Evolutionary conservation across 257 asterid genomes (phyloP).

Genomic region (Buddleja alternifolia): DNA sequence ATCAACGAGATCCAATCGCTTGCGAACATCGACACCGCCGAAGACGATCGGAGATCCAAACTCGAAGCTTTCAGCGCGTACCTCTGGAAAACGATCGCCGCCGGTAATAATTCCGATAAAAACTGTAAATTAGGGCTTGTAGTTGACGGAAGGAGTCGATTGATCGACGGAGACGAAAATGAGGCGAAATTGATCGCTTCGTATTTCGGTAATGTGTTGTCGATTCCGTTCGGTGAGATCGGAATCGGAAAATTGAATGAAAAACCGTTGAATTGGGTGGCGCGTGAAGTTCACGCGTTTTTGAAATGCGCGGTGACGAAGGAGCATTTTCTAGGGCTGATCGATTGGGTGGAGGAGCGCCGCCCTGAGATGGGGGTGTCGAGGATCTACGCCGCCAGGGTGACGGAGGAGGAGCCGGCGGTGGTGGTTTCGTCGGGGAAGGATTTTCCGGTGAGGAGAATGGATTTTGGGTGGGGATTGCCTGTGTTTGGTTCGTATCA

Average conservation of each 20-base stretch:
- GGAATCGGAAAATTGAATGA: constrained; percentile 40
- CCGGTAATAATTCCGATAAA: constrained; percentile 22
- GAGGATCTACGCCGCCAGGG: constrained; percentile 45
- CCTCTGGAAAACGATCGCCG: constrained; percentile 62
- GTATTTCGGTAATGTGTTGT: constrained; percentile 68
- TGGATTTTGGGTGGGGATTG: constrained; percentile 73
- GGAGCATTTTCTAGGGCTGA: constrained; percentile 73
- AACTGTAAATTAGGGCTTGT: constrained; percentile 59
- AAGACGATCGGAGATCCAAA: constrained; percentile 38
- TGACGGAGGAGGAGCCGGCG: constrained; percentile 52
- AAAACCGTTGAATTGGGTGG: constrained; percentile 46
- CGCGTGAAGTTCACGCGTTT: constrained; percentile 51
- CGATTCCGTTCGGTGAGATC: constrained; percentile 66
- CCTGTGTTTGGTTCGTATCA: constrained; percentile 65
- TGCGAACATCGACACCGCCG: constrained; percentile 38
- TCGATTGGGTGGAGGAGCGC: constrained; percentile 75
- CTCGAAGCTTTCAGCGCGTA: constrained; percentile 67
- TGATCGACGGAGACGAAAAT: constrained; percentile 32
- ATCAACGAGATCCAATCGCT: constrained; percentile 44
- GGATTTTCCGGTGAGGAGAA: constrained; percentile 44
- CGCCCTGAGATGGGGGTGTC: constrained; percentile 56
- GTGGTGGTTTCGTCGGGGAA: constrained; percentile 67
- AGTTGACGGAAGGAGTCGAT: constrained; percentile 68
- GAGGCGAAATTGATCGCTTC: constrained; percentile 8
- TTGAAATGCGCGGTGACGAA: constrained; percentile 36